These are phyloP conservation scores for Zymoseptoria brevis DNA, from an alignment of 2,329 filamentous ascomycete genomes.

Conservation along the genomic window DNA sequence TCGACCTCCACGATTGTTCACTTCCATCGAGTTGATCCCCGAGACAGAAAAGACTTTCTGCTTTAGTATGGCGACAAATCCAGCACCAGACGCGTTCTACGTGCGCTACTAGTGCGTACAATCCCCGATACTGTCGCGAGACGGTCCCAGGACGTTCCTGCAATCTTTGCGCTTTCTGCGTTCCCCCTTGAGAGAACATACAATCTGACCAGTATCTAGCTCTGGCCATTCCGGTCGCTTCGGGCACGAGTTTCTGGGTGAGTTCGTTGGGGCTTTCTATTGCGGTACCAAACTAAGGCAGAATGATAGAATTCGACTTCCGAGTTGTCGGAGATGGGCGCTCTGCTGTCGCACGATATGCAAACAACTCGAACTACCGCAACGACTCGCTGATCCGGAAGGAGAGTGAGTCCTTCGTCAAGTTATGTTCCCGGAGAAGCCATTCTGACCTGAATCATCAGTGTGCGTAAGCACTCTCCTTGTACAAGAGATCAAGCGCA, in stretches of 20 bases:
- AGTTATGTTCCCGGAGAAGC: neutral
- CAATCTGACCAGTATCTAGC: constrained; percentile 42
- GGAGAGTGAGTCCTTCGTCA: constrained; percentile 65
- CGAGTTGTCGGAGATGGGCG: constrained; percentile 84
- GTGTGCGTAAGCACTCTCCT: constrained; percentile 93
- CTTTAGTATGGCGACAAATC: neutral
- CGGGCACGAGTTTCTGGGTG: constrained; percentile 95
- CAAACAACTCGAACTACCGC: constrained; percentile 98
- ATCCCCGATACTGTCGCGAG: constrained; percentile 30
- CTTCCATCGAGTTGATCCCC: neutral
- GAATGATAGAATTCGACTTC: constrained; percentile 79
- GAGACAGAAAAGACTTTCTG: neutral
- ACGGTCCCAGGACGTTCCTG: neutral
- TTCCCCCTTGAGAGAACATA: neutral
- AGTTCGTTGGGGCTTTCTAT: constrained; percentile 12
- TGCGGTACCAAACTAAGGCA: neutral
- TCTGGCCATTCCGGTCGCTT: constrained; percentile 96
- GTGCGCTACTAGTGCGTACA: constrained; percentile 80
- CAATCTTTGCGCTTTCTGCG: neutral
- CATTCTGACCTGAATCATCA: constrained; percentile 32
- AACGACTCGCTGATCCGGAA: constrained; percentile 98
- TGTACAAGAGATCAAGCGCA: constrained; percentile 90
- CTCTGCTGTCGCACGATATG: constrained; percentile 90
- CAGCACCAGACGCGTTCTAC: constrained; percentile 70
- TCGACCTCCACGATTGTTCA: neutral